These are phyloP conservation scores for Tuber microsphaerosporum DNA, from an alignment of 495 filamentous ascomycete species.

Conservation along the genomic window DNA sequence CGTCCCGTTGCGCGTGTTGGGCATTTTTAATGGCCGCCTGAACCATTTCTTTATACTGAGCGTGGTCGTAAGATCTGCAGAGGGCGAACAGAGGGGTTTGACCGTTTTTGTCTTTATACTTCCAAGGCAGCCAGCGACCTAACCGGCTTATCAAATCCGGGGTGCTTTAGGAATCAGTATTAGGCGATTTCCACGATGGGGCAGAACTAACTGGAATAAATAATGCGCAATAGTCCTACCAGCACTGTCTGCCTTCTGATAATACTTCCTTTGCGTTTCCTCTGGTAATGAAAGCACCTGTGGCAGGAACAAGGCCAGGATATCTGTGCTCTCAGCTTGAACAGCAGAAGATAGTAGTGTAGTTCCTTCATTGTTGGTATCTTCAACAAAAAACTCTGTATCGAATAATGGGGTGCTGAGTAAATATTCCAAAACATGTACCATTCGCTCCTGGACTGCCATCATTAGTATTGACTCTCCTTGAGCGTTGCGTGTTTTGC, in stretches of 20 bases:
- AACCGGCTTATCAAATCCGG: constrained; percentile 69
- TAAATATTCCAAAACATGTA: constrained; percentile 66
- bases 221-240: constrained; percentile 91
- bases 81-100: constrained; percentile 94
- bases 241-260: constrained; percentile 68
- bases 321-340: constrained; percentile 67
- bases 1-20: constrained; percentile 65
- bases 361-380: constrained; percentile 79
- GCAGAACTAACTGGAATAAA: constrained; percentile 61
- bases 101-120: constrained; percentile 84
- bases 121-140: constrained; percentile 75
- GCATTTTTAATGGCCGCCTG: constrained; percentile 68
- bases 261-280: constrained; percentile 53
- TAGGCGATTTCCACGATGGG: not conserved
- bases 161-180: constrained; percentile 42
- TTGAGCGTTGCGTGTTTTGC: constrained; percentile 37
- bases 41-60: constrained; percentile 79
- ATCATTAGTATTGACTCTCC: constrained; percentile 94
- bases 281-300: constrained; percentile 54
- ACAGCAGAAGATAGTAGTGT: constrained; percentile 91
- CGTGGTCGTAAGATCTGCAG: constrained; percentile 91
- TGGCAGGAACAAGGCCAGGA: constrained; percentile 68
- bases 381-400: constrained; percentile 67
- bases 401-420: constrained; percentile 52
- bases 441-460: constrained; percentile 72